Evolutionary conservation across 148 eudicot species (phyloP).

Genomic region (Amaranthus cruentus): DNA sequence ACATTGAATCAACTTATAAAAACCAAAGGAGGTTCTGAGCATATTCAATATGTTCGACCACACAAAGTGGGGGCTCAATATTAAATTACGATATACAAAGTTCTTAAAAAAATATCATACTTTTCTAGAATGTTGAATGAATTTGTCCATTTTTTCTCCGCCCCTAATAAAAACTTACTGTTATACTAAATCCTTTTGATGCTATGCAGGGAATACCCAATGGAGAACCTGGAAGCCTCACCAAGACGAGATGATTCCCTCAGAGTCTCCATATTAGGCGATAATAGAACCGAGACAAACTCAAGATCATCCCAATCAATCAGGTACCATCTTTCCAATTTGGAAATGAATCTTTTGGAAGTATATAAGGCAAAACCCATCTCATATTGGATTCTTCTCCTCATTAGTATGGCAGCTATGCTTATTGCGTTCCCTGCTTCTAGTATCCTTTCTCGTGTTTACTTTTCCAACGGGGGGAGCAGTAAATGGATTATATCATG

Average conservation of each 20-base stretch:
- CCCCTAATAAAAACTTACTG: neutral
- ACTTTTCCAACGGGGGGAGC: constrained; percentile 62
- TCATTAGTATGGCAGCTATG: constrained; percentile 51
- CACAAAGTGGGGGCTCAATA: too few species aligned
- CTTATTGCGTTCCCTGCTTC: constrained; percentile 83
- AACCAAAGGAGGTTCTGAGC: too few species aligned
- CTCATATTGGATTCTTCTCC: constrained; percentile 63
- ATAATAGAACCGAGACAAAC: constrained; percentile 24
- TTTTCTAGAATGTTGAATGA: too few species aligned
- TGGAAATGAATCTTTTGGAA: constrained; percentile 28
- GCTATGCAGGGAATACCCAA: constrained; percentile 13
- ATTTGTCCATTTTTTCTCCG: too few species aligned
- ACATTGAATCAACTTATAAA: too few species aligned
- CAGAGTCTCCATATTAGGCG: constrained; percentile 19
- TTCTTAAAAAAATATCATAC: too few species aligned
- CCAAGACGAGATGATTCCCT: neutral
- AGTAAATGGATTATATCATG: constrained; percentile 85
- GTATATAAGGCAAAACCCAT: constrained; percentile 49
- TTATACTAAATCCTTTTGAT: constrained; percentile 1
- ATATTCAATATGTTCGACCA: too few species aligned
- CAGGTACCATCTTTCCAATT: constrained; percentile 21
- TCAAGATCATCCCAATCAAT: constrained; percentile 27
- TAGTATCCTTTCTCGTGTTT: constrained; percentile 61
- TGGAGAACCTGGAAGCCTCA: constrained; percentile 13
- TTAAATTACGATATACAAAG: too few species aligned